A percentile compares a stretch with the other conserved stretches of the same genome.
phyloP scores from a whole-genome alignment of 148 eudicot species.

The Arbutus unedo region DNA sequence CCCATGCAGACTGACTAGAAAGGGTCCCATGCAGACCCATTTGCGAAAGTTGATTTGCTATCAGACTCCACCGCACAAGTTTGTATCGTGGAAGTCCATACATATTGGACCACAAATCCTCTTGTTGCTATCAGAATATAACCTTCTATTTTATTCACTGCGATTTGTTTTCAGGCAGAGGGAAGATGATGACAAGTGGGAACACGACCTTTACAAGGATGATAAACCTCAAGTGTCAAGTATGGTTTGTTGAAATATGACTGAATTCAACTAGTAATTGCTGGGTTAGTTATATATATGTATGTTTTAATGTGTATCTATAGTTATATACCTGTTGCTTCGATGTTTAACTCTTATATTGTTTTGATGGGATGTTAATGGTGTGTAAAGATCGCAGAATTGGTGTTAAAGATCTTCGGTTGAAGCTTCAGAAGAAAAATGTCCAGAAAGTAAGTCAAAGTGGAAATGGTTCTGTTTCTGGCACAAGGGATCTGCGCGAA shows the following conservation, averaged over 20 bases:
- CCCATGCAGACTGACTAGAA: too few relatives aligned
- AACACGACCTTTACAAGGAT: conserved; percentile 72
- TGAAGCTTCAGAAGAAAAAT: conserved; percentile 66
- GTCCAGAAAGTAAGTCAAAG: conserved; percentile 41
- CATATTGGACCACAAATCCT: too few relatives aligned
- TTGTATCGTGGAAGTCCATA: too few relatives aligned
- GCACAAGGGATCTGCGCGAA: conserved; percentile 84
- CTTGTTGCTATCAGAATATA: too few relatives aligned
- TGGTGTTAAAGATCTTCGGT: conserved; percentile 74
- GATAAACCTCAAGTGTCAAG: conserved; percentile 53
- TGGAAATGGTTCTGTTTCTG: conserved; percentile 35
- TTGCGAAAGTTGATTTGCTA: too few relatives aligned
- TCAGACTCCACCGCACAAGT: too few relatives aligned
- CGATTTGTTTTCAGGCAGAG: conserved; percentile 57
- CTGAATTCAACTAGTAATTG: conserved; percentile 2
- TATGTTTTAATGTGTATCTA: background rate
- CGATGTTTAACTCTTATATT: background rate
- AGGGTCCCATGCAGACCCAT: too few relatives aligned
- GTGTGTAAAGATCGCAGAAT: conserved; percentile 42
- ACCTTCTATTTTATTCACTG: too few relatives aligned
- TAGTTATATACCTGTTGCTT: background rate
- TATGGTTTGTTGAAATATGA: conserved; percentile 19
- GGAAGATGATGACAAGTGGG: conserved; percentile 95
- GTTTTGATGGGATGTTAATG: conserved; percentile 29
- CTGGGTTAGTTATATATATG: background rate